Evolutionary conservation across 2,329 filamentous ascomycete species (phyloP).

Genomic region (Colletotrichum sojae): DNA sequence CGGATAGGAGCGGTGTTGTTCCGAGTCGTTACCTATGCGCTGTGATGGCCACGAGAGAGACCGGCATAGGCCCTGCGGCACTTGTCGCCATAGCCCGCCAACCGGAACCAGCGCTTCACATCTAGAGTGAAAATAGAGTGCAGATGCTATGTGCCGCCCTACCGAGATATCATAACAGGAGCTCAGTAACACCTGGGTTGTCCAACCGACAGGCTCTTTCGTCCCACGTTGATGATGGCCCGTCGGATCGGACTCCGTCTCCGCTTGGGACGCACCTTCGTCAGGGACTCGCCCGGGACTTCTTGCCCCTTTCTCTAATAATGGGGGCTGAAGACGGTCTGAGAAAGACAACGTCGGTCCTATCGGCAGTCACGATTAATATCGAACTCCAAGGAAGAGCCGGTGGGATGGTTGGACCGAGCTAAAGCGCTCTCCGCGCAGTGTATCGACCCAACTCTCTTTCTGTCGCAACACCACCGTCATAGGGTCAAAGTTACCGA

Average conservation of each 20-base stretch:
- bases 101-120: slow-evolving; percentile 6
- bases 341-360: slow-evolving; percentile 7
- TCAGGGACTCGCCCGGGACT: slow-evolving; percentile 2
- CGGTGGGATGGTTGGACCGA: not conserved
- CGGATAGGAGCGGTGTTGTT: too few species aligned
- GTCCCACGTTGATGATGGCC: slow-evolving; percentile 1
- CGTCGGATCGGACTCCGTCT: not conserved
- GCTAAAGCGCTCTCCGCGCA: too few species aligned
- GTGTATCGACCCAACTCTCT: not conserved
- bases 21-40: not conserved
- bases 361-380: slow-evolving; percentile 3
- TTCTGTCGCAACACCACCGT: not conserved
- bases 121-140: slow-evolving; percentile 18
- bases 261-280: not conserved
- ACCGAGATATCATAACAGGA: slow-evolving; percentile 3
- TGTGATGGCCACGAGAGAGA: slow-evolving; percentile 9
- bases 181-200: not conserved
- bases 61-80: slow-evolving; percentile 11
- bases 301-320: slow-evolving; percentile 2
- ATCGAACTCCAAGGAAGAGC: slow-evolving; percentile 13
- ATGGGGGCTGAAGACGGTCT: not conserved
- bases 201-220: not conserved
- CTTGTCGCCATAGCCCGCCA: not conserved
- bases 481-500: slow-evolving; percentile 3
- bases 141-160: slow-evolving; percentile 4